A percentile compares a stretch with the other conserved stretches of the same genome.
phyloP scores from a whole-genome alignment of 2,329 filamentous ascomycete species.

The Fusarium fujikuroi region DNA sequence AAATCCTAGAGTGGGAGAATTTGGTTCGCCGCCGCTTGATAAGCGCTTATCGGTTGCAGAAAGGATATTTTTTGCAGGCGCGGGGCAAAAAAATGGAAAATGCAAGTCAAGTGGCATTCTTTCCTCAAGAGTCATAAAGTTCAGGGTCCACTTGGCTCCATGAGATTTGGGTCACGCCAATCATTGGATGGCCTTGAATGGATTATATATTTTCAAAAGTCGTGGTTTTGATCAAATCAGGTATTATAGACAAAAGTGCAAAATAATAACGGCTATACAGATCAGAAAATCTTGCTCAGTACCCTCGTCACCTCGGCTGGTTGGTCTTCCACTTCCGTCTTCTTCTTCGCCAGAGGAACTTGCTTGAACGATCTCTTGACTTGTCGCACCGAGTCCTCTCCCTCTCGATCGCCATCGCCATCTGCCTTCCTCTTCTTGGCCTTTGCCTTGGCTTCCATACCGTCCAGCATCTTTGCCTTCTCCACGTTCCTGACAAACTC shows the following conservation, averaged over 20 bases:
- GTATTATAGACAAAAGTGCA: constrained; percentile 14
- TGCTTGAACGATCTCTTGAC: constrained; percentile 70
- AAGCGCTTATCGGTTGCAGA: constrained; percentile 49
- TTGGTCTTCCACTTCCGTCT: constrained; percentile 56
- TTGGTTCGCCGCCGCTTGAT: constrained; percentile 54
- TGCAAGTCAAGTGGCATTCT: constrained; percentile 9
- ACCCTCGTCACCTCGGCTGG: constrained; percentile 68
- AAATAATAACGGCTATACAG: constrained; percentile 6
- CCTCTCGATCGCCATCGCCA: constrained; percentile 39
- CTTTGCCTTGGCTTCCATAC: constrained; percentile 71
- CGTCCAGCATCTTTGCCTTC: constrained; percentile 80
- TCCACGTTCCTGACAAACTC: constrained; percentile 83
- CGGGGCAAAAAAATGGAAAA: constrained; percentile 40
- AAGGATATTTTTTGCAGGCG: constrained; percentile 37
- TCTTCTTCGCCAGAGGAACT: constrained; percentile 66
- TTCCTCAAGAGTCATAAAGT: constrained; percentile 27
- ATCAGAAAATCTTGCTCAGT: constrained; percentile 72
- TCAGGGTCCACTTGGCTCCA: constrained; percentile 32
- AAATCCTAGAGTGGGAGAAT: constrained; percentile 46
- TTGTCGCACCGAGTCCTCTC: constrained; percentile 32
- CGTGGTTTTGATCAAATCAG: constrained; percentile 17
- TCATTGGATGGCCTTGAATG: constrained; percentile 25
- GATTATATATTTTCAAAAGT: constrained; percentile 4
- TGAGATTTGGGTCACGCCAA: constrained; percentile 16
- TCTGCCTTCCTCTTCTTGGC: constrained; percentile 53